Conservation (phyloP, 495 filamentous ascomycete species). For the Trichoderma orchidacearum region DNA sequence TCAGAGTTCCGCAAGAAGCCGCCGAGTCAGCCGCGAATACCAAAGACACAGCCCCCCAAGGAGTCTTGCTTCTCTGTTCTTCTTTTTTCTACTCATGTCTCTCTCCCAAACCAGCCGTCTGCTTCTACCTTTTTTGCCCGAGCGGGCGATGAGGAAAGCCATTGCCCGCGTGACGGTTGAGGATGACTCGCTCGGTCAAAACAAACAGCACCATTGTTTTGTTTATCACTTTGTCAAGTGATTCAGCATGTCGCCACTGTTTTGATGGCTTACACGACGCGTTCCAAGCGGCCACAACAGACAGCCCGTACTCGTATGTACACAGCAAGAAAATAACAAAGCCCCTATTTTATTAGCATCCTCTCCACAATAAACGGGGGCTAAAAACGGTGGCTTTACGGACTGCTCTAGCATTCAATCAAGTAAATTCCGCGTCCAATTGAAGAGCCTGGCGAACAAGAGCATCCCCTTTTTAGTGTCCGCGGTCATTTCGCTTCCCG, state of each 20-base stretch:
- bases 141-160: background rate
- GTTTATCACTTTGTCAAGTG: background rate
- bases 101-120: background rate
- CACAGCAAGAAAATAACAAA: no score
- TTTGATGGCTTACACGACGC: background rate
- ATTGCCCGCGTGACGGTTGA: background rate
- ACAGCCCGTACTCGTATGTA: background rate
- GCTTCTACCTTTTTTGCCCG: background rate
- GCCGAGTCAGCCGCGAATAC: background rate
- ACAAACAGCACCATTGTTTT: background rate
- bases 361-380: background rate
- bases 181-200: background rate
- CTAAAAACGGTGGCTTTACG: no score
- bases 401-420: no score
- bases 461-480: background rate
- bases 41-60: background rate
- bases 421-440: no score
- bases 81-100: background rate
- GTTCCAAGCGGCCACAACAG: background rate
- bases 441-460: background rate
- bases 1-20: background rate
- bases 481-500: background rate
- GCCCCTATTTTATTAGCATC: background rate
- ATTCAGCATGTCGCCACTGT: background rate
- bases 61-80: background rate